Conservation (phyloP, 495 filamentous ascomycete species). For the Podospora sp. region DNA sequence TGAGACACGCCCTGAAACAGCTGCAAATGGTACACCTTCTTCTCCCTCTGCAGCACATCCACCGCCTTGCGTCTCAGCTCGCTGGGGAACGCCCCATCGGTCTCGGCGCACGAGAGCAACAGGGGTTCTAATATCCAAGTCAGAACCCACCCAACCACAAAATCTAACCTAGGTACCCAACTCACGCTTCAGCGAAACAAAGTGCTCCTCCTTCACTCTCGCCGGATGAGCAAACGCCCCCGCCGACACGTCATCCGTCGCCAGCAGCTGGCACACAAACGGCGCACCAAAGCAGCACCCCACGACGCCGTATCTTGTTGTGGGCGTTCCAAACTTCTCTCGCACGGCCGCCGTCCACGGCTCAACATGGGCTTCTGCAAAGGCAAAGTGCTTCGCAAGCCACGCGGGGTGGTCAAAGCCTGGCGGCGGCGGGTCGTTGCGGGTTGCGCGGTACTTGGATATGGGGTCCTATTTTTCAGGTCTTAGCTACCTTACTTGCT, state of each 20-base stretch:
- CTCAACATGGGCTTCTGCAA: conserved; percentile 37
- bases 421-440: conserved; percentile 31
- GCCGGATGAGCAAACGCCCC: conserved; percentile 49
- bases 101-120: conserved; percentile 47
- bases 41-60: conserved; percentile 57
- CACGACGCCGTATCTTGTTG: conserved; percentile 41
- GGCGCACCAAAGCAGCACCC: conserved; percentile 51
- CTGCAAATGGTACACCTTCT: conserved; percentile 63
- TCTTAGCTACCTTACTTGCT: not conserved
- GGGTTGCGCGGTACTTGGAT: conserved; percentile 41
- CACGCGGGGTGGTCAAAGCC: conserved; percentile 46
- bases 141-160: not conserved
- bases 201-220: conserved; percentile 43
- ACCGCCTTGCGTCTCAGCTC: conserved; percentile 62
- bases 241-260: conserved; percentile 28
- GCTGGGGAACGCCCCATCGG: conserved; percentile 61
- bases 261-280: conserved; percentile 41
- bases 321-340: conserved; percentile 34
- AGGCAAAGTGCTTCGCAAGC: conserved; percentile 41
- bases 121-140: conserved; percentile 27
- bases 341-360: conserved; percentile 39
- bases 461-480: conserved; percentile 37
- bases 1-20: conserved; percentile 64
- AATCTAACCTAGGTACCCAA: not conserved
- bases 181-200: conserved; percentile 32